These are phyloP conservation scores for Paspalum vaginatum DNA, from an alignment of 176 grass and related monocot genomes.

Conservation along the genomic window DNA sequence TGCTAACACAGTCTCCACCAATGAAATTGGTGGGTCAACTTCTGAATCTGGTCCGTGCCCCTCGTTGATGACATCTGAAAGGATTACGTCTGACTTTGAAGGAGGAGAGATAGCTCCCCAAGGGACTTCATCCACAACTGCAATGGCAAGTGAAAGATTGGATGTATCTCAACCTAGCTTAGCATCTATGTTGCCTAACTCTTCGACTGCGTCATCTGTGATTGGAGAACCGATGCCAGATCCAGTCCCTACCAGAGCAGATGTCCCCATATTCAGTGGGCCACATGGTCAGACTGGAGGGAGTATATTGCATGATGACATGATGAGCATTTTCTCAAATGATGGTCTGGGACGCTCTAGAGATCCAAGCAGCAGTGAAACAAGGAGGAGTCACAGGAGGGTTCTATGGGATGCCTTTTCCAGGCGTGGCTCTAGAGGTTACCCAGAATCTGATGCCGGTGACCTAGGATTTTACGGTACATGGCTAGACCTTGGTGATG, in stretches of 20 bases:
- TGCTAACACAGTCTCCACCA: conserved; percentile 7
- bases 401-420: conserved; percentile 88
- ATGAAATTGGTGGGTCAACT: conserved; percentile 44
- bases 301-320: conserved; percentile 77
- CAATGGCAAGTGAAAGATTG: conserved; percentile 55
- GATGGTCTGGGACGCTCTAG: conserved; percentile 33
- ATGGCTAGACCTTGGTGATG: conserved; percentile 80
- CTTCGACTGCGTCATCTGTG: conserved; percentile 44
- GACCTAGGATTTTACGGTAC: conserved; percentile 72
- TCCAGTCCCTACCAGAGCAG: conserved; percentile 42
- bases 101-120: conserved; percentile 41
- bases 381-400: conserved; percentile 73
- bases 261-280: conserved; percentile 43
- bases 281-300: conserved; percentile 50
- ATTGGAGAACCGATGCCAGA: conserved; percentile 46
- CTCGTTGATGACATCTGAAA: conserved; percentile 46
- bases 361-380: conserved; percentile 50
- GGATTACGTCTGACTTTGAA: conserved; percentile 42
- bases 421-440: conserved; percentile 67
- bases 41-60: conserved; percentile 33
- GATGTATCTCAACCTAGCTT: conserved; percentile 53
- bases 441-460: conserved; percentile 61
- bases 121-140: conserved; percentile 35
- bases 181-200: conserved; percentile 42
- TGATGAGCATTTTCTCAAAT: conserved; percentile 65